Percentiles rank a stretch among this genome's conserved stretches.
phyloP scores from a whole-genome alignment of 345 rosid genomes.

The Geranium rotundifolium region DNA sequence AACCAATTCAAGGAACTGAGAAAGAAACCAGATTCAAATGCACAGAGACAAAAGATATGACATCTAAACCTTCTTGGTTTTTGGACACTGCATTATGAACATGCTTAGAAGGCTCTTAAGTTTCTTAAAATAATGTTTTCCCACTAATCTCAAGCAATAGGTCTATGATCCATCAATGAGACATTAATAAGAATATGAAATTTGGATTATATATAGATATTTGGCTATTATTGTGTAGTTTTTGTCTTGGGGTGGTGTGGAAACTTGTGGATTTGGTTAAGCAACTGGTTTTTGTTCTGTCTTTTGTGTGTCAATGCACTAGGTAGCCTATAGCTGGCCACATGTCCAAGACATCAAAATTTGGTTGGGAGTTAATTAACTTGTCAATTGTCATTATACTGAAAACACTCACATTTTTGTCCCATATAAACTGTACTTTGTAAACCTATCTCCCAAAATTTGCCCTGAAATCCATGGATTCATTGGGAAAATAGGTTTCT shows the following conservation, averaged over 20 bases:
- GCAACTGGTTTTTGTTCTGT: not conserved
- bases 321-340: not conserved
- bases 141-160: not conserved
- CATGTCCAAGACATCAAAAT: not conserved
- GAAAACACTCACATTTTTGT: too few relatives aligned
- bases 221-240: too few relatives aligned
- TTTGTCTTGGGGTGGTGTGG: not conserved
- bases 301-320: not conserved
- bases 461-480: too few relatives aligned
- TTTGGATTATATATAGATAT: not conserved
- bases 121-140: not conserved
- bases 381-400: too few relatives aligned
- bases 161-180: not conserved
- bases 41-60: not conserved
- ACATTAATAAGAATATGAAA: not conserved
- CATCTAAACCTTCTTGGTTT: not conserved
- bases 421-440: too few relatives aligned
- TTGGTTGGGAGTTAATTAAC: not conserved
- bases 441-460: too few relatives aligned
- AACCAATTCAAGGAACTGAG: too few relatives aligned
- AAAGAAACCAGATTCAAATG: not conserved
- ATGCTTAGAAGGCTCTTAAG: not conserved
- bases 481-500: too few relatives aligned
- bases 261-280: not conserved
- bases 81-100: not conserved